Conservation (phyloP, 148 eudicot species). For the Camellia granthamiana region DNA sequence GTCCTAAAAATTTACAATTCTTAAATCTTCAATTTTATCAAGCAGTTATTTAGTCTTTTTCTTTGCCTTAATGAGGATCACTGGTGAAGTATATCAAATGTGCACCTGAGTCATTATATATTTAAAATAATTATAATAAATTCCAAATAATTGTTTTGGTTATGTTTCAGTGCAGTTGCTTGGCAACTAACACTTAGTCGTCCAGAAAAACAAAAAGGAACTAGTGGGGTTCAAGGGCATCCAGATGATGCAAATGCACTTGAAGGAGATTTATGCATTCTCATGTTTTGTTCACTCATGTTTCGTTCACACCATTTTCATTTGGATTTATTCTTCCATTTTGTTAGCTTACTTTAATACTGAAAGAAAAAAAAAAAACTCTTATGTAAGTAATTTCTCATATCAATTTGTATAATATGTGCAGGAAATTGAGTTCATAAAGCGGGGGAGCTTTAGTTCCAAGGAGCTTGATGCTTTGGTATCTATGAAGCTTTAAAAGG, state of each 20-base stretch:
- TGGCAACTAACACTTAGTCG: slow-evolving; percentile 81
- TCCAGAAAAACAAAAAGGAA: slow-evolving; percentile 40
- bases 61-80: background rate
- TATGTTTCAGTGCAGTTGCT: slow-evolving; percentile 72
- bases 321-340: slow-evolving; percentile 9
- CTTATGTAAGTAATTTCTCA: background rate
- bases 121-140: background rate
- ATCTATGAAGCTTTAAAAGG: no score
- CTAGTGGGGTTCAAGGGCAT: slow-evolving; percentile 26
- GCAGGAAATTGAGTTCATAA: slow-evolving; percentile 92
- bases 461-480: slow-evolving; percentile 91
- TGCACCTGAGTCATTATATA: background rate
- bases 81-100: background rate
- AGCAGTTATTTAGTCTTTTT: background rate
- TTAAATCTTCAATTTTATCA: background rate
- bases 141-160: background rate
- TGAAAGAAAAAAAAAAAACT: background rate
- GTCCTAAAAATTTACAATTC: background rate
- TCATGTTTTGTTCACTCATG: slow-evolving; percentile 71
- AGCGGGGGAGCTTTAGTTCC: slow-evolving; percentile 64
- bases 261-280: slow-evolving; percentile 73
- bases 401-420: background rate
- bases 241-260: slow-evolving; percentile 29
- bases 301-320: background rate
- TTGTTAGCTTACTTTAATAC: background rate